Conservation (phyloP, 2,329 filamentous ascomycete genomes). For the Didymella lethalis region DNA sequence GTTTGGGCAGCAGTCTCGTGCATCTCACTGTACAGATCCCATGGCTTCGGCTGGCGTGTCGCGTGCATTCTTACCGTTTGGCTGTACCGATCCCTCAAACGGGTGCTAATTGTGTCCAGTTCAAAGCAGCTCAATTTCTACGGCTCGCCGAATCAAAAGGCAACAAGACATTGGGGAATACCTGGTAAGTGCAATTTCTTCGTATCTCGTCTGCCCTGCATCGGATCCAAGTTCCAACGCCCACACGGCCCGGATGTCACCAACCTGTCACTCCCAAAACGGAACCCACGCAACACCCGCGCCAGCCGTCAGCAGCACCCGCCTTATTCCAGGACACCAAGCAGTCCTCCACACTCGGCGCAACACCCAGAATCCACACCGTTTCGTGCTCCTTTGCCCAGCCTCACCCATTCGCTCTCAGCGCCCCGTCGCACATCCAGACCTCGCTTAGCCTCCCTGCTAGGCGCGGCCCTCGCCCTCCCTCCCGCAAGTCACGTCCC, state of each 20-base stretch:
- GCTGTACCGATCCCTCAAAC: slow-evolving; percentile 31
- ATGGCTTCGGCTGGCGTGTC: neutral
- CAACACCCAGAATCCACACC: slow-evolving; percentile 25
- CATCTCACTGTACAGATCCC: slow-evolving; percentile 2
- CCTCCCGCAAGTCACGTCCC: slow-evolving; percentile 18
- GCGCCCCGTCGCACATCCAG: slow-evolving; percentile 11
- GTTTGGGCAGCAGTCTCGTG: slow-evolving; percentile 49
- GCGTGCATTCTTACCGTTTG: slow-evolving; percentile 23
- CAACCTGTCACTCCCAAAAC: slow-evolving; percentile 12
- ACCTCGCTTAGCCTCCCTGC: slow-evolving; percentile 38
- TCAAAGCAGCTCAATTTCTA: slow-evolving; percentile 85
- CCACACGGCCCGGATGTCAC: slow-evolving; percentile 26
- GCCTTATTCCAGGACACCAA: slow-evolving; percentile 32
- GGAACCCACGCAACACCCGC: slow-evolving; percentile 5
- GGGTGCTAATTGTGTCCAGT: slow-evolving; percentile 61
- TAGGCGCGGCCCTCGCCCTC: slow-evolving; percentile 26
- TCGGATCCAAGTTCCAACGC: slow-evolving; percentile 26
- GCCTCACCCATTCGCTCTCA: slow-evolving; percentile 42
- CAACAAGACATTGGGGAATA: slow-evolving; percentile 89
- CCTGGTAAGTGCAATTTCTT: slow-evolving; percentile 71
- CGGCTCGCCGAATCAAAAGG: slow-evolving; percentile 88
- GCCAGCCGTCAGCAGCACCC: slow-evolving; percentile 23
- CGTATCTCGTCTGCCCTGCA: slow-evolving; percentile 17
- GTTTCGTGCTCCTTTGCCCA: slow-evolving; percentile 48
- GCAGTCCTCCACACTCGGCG: slow-evolving; percentile 22